These are phyloP conservation scores for Poterioochromonas sp. DNA, from an alignment of 352 stramenopile species.

Conservation along the genomic window DNA sequence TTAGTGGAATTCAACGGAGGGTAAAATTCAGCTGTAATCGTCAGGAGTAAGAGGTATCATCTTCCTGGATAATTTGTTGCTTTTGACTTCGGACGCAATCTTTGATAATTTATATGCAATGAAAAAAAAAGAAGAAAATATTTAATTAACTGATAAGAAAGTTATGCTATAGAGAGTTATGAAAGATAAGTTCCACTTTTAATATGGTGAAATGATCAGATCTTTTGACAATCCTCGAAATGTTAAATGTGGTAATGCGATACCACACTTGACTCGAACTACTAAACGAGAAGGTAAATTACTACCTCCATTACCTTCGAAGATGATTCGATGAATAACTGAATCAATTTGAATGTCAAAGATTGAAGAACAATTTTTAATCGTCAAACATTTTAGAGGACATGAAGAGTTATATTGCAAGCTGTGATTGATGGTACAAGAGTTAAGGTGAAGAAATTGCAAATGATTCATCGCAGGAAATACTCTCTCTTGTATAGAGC, in stretches of 20 bases:
- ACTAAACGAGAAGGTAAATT: neutral
- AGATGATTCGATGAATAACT: too few species aligned
- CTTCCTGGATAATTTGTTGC: neutral
- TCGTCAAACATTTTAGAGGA: too few species aligned
- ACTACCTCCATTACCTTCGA: too few species aligned
- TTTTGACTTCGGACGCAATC: neutral
- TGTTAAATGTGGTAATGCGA: neutral
- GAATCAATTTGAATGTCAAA: too few species aligned
- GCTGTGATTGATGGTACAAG: too few species aligned
- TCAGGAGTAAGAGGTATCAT: neutral
- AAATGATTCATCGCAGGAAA: too few species aligned
- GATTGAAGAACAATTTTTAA: too few species aligned
- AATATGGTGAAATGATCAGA: neutral
- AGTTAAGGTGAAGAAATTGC: too few species aligned
- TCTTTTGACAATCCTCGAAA: neutral
- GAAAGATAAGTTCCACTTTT: neutral
- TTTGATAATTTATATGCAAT: neutral
- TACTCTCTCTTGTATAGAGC: too few species aligned
- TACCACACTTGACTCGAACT: neutral
- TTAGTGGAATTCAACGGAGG: neutral
- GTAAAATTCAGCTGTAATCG: neutral
- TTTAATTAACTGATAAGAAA: neutral
- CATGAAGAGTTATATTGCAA: too few species aligned
- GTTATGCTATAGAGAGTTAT: neutral
- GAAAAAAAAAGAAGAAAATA: neutral